Evolutionary conservation across 1,284 basidiomycete genomes (phyloP).

Genomic region (Rhodofomes roseus): DNA sequence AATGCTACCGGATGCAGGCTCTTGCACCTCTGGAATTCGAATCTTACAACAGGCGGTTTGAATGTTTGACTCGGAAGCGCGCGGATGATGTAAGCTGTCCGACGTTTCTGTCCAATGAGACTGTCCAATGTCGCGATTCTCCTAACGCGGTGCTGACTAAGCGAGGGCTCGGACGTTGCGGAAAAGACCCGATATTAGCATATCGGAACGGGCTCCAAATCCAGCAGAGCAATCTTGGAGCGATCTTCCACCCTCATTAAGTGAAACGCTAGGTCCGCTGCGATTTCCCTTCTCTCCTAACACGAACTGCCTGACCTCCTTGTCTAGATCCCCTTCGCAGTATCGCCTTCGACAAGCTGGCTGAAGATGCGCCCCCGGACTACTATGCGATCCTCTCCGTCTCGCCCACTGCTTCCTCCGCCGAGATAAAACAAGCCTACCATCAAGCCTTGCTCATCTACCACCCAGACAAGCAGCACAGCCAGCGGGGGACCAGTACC

Average conservation of each 20-base stretch:
- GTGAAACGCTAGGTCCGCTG: not conserved
- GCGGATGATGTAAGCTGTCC: too few species aligned
- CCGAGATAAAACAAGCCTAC: constrained; percentile 67
- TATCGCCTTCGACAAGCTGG: constrained; percentile 11
- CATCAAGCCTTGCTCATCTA: constrained; percentile 56
- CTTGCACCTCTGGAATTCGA: too few species aligned
- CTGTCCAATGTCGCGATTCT: too few species aligned
- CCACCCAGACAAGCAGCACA: constrained; percentile 64
- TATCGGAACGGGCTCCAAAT: not conserved
- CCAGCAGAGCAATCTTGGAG: not conserved
- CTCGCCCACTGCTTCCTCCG: constrained; percentile 24
- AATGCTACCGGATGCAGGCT: too few species aligned
- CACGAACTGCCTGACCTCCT: not conserved
- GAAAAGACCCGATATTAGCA: too few species aligned
- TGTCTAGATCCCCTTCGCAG: not conserved
- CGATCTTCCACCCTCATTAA: not conserved
- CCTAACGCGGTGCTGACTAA: too few species aligned
- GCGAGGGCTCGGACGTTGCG: too few species aligned
- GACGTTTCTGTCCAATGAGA: too few species aligned
- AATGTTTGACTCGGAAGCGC: too few species aligned
- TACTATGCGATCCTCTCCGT: constrained; percentile 34
- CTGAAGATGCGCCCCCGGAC: constrained; percentile 15
- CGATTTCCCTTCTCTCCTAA: not conserved
- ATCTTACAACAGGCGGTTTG: too few species aligned
- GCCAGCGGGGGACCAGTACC: not conserved